Conservation (phyloP, 345 rosid species). For the Ceriops tagal region DNA sequence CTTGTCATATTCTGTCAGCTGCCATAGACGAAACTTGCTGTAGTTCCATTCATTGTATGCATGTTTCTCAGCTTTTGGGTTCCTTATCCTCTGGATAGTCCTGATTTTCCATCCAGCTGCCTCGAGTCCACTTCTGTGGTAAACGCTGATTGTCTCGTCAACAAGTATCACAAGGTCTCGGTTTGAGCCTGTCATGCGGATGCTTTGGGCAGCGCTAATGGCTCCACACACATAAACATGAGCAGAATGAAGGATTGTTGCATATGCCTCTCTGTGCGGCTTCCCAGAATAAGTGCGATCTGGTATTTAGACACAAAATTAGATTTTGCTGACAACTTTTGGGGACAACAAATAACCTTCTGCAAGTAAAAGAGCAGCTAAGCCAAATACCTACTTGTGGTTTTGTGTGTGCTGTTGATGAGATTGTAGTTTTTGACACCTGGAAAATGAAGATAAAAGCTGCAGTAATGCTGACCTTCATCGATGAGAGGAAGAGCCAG, state of each 20-base stretch:
- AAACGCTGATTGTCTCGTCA: constrained; percentile 62
- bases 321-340: not conserved
- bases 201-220: constrained; percentile 82
- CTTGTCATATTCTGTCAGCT: constrained; percentile 73
- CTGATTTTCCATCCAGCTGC: constrained; percentile 88
- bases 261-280: constrained; percentile 58
- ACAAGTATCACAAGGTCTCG: constrained; percentile 85
- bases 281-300: constrained; percentile 54
- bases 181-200: constrained; percentile 81
- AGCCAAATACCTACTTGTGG: not conserved
- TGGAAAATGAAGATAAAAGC: not conserved
- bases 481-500: constrained; percentile 30
- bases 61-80: constrained; percentile 69
- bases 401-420: not conserved
- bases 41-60: constrained; percentile 94
- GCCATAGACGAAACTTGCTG: constrained; percentile 95
- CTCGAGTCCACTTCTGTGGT: constrained; percentile 67
- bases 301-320: constrained; percentile 24
- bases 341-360: too few species aligned
- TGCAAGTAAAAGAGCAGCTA: too few species aligned
- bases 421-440: not conserved
- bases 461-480: constrained; percentile 15
- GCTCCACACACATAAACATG: constrained; percentile 86
- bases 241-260: constrained; percentile 88
- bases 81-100: constrained; percentile 72